A percentile compares a stretch with the other conserved stretches of the same genome.
phyloP scores from a whole-genome alignment of 441 rosid species.

The Bruguiera hainesii region DNA sequence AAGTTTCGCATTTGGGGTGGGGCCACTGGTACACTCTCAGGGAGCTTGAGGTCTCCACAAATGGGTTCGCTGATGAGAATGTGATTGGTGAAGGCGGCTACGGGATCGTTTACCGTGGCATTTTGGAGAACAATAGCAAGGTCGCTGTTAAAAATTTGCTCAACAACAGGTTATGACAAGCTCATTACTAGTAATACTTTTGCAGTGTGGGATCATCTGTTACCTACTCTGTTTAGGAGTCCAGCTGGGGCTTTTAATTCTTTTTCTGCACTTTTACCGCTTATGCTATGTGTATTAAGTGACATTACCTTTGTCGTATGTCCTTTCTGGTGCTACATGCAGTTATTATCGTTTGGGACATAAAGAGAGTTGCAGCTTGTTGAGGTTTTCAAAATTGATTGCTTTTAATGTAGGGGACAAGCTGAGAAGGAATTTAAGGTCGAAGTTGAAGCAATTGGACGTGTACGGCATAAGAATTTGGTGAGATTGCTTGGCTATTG shows the following conservation, averaged over 20 bases:
- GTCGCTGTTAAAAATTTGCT: conserved; percentile 70
- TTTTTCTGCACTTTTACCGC: too few relatives aligned
- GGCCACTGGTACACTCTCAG: conserved; percentile 84
- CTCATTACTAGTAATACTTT: not conserved
- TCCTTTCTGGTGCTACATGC: too few relatives aligned
- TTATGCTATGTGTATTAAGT: too few relatives aligned
- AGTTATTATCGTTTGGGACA: not conserved
- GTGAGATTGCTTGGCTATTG: conserved; percentile 93
- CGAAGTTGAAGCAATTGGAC: conserved; percentile 92
- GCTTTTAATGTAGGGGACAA: conserved; percentile 56
- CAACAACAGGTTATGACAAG: conserved; percentile 47
- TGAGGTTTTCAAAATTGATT: not conserved
- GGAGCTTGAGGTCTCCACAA: conserved; percentile 63
- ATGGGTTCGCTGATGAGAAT: conserved; percentile 54
- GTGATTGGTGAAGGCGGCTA: conserved; percentile 80
- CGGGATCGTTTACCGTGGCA: conserved; percentile 69
- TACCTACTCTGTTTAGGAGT: too few relatives aligned
- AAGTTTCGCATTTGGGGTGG: conserved; percentile 83
- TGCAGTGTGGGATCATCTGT: not conserved
- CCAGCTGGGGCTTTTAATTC: too few relatives aligned
- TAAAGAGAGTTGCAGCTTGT: not conserved
- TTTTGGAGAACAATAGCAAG: conserved; percentile 40
- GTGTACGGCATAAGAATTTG: conserved; percentile 87
- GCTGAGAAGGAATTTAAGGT: conserved; percentile 95
- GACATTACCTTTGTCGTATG: too few relatives aligned